A percentile compares a stretch with the other conserved stretches of the same genome.
phyloP scores from a whole-genome alignment of 179 eudicot genomes.

The Amaranthus tricolor region DNA sequence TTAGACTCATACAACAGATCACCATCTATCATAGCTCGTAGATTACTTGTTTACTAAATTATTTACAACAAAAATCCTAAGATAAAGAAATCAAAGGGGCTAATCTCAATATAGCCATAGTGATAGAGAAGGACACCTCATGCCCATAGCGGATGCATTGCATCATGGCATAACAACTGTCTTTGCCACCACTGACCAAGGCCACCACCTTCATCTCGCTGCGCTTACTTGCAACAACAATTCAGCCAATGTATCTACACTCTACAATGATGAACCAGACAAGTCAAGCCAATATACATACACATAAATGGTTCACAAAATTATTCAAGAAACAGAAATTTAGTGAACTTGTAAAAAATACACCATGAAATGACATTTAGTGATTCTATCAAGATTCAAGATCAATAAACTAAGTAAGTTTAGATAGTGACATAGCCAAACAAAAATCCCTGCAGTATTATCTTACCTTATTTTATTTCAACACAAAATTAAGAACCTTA shows the following conservation, averaged over 20 bases:
- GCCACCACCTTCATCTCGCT: conserved; percentile 91
- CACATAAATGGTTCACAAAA: background rate
- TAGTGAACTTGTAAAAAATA: background rate
- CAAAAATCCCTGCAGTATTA: background rate
- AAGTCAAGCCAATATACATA: background rate
- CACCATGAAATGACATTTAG: background rate
- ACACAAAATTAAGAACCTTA: too few relatives aligned
- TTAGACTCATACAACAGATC: background rate
- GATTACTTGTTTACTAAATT: background rate
- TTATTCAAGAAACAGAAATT: background rate
- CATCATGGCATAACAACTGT: conserved; percentile 98
- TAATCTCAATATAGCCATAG: background rate
- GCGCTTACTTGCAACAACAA: background rate
- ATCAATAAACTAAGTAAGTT: background rate
- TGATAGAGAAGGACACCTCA: conserved; percentile 43
- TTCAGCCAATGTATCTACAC: background rate
- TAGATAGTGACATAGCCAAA: background rate
- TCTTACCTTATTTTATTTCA: too few relatives aligned
- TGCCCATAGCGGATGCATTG: conserved; percentile 88
- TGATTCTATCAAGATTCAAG: background rate
- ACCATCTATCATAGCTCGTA: background rate
- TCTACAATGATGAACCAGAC: background rate
- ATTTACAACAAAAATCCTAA: background rate
- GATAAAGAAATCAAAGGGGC: background rate
- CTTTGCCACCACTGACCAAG: conserved; percentile 92